These are phyloP conservation scores for Ailanthus altissimus DNA, from an alignment of 345 rosid species.

Conservation along the genomic window DNA sequence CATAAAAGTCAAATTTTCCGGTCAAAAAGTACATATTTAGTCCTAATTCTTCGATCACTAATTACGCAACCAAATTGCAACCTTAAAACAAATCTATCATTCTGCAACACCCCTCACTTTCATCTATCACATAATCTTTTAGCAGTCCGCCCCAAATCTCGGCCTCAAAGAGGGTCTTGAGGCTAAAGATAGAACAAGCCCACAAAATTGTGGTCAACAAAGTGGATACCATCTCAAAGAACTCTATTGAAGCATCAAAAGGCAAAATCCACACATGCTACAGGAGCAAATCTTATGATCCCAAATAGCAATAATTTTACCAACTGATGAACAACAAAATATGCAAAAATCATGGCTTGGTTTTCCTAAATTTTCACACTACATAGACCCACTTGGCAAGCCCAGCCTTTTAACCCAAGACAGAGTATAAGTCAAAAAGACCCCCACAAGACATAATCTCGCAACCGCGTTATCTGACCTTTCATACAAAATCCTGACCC, in stretches of 20 bases:
- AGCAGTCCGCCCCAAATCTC: too few relatives aligned
- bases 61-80: too few relatives aligned
- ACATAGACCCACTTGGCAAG: background rate
- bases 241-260: background rate
- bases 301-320: background rate
- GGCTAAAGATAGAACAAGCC: conserved; percentile 12
- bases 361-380: too few relatives aligned
- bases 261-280: background rate
- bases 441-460: conserved; percentile 30
- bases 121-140: too few relatives aligned
- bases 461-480: conserved; percentile 12
- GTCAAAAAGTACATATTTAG: too few relatives aligned
- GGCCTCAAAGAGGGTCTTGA: conserved; percentile 24
- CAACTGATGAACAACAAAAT: too few relatives aligned
- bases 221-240: background rate
- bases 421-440: conserved; percentile 7
- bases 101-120: too few relatives aligned
- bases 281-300: background rate
- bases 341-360: too few relatives aligned
- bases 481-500: conserved; percentile 2
- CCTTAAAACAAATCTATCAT: too few relatives aligned
- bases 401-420: background rate
- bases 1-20: too few relatives aligned
- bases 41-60: too few relatives aligned
- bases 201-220: conserved; percentile 33